A percentile compares a stretch with the other conserved stretches of the same genome.
These are phyloP conservation scores for Aurantiochytrium sp. DNA, from an alignment of 108 stramenopile genomes.

Conservation along the genomic window DNA sequence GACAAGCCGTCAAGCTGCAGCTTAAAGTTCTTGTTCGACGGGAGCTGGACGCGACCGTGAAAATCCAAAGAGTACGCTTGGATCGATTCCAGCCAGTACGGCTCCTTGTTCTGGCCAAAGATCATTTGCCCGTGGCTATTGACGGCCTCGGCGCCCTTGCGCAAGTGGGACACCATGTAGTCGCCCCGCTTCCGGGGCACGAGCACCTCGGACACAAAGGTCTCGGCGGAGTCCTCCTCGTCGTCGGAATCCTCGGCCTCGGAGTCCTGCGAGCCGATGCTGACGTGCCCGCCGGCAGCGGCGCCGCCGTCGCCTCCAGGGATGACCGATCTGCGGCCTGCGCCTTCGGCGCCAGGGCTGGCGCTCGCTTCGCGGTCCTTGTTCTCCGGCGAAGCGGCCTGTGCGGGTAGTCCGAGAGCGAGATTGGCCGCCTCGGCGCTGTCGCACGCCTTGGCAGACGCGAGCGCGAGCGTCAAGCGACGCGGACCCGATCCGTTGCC, in stretches of 20 bases:
- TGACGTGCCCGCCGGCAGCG: too few relatives aligned
- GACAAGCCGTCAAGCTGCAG: neutral
- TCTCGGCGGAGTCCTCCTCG: neutral
- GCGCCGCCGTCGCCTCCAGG: too few relatives aligned
- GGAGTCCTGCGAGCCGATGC: too few relatives aligned
- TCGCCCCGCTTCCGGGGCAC: neutral
- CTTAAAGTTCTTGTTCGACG: slow-evolving; percentile 27
- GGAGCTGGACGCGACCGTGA: neutral
- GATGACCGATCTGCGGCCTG: too few relatives aligned
- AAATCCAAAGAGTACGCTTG: slow-evolving; percentile 3
- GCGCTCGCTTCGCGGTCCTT: too few relatives aligned
- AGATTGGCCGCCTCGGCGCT: neutral
- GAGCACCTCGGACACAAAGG: neutral
- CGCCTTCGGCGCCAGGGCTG: too few relatives aligned
- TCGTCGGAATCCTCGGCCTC: neutral
- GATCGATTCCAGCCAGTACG: slow-evolving; percentile 18
- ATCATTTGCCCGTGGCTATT: neutral
- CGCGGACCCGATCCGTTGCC: neutral
- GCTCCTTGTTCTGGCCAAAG: neutral
- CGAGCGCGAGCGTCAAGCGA: neutral
- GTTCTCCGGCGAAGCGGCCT: too few relatives aligned
- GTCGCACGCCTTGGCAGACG: neutral
- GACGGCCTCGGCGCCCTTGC: neutral
- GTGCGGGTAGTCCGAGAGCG: neutral
- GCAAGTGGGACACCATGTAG: neutral